These are phyloP conservation scores for Trichoderma guizhouense DNA, from an alignment of 2,329 filamentous ascomycete species.

Conservation along the genomic window DNA sequence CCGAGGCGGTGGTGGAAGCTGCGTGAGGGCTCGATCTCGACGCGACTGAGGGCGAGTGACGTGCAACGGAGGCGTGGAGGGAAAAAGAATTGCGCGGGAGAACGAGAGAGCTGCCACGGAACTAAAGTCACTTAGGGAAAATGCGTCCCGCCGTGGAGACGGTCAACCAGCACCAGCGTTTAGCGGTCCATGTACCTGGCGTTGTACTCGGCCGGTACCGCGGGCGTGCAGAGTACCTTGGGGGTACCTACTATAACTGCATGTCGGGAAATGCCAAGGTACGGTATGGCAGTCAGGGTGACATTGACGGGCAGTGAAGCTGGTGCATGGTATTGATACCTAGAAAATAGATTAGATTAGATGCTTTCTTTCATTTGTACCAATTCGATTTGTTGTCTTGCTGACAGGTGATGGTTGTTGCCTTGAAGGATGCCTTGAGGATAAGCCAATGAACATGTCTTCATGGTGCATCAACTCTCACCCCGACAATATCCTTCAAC, in stretches of 20 bases:
- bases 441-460: not conserved
- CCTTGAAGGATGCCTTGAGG: not conserved
- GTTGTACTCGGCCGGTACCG: not conserved
- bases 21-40: conserved; percentile 29
- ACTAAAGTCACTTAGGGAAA: conserved; percentile 11
- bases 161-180: conserved; percentile 5
- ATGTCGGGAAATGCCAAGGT: no score
- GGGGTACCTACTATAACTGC: no score
- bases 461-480: not conserved
- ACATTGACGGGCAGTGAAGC: not conserved
- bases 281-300: no score
- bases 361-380: not conserved
- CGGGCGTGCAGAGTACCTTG: not conserved
- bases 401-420: not conserved
- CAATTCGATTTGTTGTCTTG: not conserved
- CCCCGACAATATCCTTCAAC: not conserved
- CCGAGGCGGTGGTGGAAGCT: conserved; percentile 20
- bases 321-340: not conserved
- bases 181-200: not conserved
- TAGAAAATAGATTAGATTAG: not conserved
- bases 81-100: conserved; percentile 28
- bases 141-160: conserved; percentile 16
- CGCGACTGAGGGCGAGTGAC: conserved; percentile 25
- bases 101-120: conserved; percentile 17
- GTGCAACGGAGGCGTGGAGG: conserved; percentile 7